Evolutionary conservation across 2,329 filamentous ascomycete genomes (phyloP), one percentile per base, ranked within the genome.

Genomic region (Lasiodiplodia sp.): DNA sequence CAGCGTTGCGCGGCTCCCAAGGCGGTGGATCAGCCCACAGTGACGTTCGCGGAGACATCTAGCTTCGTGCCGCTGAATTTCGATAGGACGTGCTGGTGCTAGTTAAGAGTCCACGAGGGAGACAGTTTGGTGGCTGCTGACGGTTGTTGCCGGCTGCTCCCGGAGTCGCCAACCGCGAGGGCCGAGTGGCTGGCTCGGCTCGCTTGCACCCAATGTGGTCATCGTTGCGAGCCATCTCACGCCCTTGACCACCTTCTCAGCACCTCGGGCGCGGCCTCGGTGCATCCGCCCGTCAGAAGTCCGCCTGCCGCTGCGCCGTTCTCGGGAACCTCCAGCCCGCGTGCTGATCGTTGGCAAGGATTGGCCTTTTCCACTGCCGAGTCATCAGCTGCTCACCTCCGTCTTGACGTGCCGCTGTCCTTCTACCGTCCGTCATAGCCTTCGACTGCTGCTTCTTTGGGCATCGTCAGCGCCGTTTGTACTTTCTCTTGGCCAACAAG

Each of bases 361-460:
- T 64, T 31, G 28, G 40, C 40, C 23, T 37, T 37, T 49, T 63
- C 58, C 40, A 37, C 16, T 8, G 44, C 60, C 44, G 44, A 37
- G 21, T 18, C n/a, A 62, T 28, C 28, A 49, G 16, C 40, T 47
- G 31, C 6, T n/a, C 58, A n/a, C 28, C 58, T 44, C 28, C 10
- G 40, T 51, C 58, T 21, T 49, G 58, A 63, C 25, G 49, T 40
- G 58, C 58, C 21, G 18, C 16, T 28, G 56, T 44, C 28, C 40
- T 49, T 34, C 44, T 64, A n/a, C 40, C n/a, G 28, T 25, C 28
- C 21, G 21, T 18, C 25, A 7, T 28, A 34, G 25, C 58, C 25
- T 52, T 64, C 44, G 60, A 25, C 47, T 5, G n/a, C 60, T 52
- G 44, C 60, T 64, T 21, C n/a, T 52, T 64, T 52, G 12, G 60